Base-by-base conservation (phyloP, 352 stramenopile species). In the Phytophthora constricta region DNA sequence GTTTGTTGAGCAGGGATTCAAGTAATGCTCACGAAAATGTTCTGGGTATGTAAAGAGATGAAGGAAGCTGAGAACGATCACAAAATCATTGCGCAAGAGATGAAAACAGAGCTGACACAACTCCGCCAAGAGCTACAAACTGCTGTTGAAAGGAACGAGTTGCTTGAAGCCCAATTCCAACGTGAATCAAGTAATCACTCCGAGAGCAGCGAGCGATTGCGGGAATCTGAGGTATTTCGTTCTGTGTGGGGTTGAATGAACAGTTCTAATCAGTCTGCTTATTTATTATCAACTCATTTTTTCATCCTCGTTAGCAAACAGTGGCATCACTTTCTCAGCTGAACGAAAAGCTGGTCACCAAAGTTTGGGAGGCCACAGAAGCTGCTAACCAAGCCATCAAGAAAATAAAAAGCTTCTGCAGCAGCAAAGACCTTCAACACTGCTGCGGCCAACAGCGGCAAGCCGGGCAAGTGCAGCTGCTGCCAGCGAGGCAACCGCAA, bases 221-320 rank as follows among this genome's bases (percentile, higher is more conserved):
- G 74, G 27, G 76, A 90, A n/a, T 68, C 83, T 0, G 85, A 93
- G 72, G 82, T 89, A 68, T n/a, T 53, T 42, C 19, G 58, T 42
- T 37, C 45, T 25, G 20, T n/a, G 7, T 19, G 20, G 14, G 11
- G 25, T 34, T 34, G 9, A n/a, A 26, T 41, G n/a, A 37, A 54
- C 46, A 58, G 33, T 52, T 31, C 14, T 61, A 9, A 39, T 45
- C 0, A 3, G 47, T 31, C n/a, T 34, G 25, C 17, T 28, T 46
- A 68, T 20, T 14, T 57, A 5, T 23, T 7, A n/a, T n/a, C n/a
- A n/a, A n/a, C n/a, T n/a, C n/a, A n/a, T n/a, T n/a, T n/a, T n/a
- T n/a, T n/a, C n/a, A n/a, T n/a, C n/a, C n/a, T n/a, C n/a, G n/a
- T 14, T 54, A 91, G 85, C 77, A 91, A 82, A 90, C 81, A 1